Conservation (phyloP, 331 rosid species). For the Stylosanthes scabra region DNA sequence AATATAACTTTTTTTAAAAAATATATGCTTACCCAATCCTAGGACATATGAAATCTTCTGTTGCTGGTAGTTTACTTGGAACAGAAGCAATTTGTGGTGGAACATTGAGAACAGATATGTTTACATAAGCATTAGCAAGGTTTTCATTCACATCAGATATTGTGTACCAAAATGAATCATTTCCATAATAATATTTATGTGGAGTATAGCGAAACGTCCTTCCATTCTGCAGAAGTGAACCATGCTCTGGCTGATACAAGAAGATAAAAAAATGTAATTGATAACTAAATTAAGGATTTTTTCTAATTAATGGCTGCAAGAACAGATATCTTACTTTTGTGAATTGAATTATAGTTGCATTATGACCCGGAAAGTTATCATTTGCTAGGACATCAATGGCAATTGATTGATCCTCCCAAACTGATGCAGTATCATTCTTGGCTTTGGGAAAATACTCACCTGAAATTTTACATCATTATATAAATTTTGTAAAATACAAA, state of each 20-base stretch:
- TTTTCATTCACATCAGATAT: conserved; percentile 84
- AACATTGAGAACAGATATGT: conserved; percentile 69
- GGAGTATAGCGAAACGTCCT: conserved; percentile 77
- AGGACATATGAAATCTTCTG: conserved; percentile 78
- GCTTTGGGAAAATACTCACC: conserved; percentile 88
- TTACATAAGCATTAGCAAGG: conserved; percentile 68
- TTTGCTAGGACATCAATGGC: conserved; percentile 73
- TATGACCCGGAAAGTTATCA: conserved; percentile 78
- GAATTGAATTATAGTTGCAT: conserved; percentile 64
- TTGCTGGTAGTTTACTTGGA: conserved; percentile 78
- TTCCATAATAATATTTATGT: conserved; percentile 71
- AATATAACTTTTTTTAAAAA: neutral
- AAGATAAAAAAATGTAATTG: neutral
- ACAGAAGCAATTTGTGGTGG: conserved; percentile 83
- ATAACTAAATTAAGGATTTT: no score
- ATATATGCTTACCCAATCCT: conserved; percentile 68
- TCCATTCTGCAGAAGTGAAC: conserved; percentile 73
- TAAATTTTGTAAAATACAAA: no score
- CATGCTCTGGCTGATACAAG: conserved; percentile 66
- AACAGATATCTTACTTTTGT: conserved; percentile 58
- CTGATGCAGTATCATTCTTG: conserved; percentile 57
- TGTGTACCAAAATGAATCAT: conserved; percentile 71
- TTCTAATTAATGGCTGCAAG: no score
- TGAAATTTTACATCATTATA: conserved; percentile 16
- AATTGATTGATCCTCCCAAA: conserved; percentile 88